Percentiles rank a stretch among this genome's conserved stretches.
phyloP scores from a whole-genome alignment of 2,329 filamentous ascomycete genomes.

The Pseudogymnoascus pannorum region DNA sequence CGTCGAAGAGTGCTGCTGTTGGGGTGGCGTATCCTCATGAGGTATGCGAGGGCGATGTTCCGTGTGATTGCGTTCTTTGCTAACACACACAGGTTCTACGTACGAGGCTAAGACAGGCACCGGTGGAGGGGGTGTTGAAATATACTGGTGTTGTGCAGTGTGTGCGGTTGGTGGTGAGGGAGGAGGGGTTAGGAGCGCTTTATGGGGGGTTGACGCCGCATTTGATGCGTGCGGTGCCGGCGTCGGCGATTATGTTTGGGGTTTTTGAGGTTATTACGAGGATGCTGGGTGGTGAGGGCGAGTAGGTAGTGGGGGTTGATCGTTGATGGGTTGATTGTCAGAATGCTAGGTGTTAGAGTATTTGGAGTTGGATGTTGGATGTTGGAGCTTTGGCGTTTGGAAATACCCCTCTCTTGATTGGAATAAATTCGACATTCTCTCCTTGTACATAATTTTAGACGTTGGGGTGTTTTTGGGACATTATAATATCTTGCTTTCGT shows the following conservation, averaged over 20 bases:
- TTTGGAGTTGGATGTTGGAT: neutral
- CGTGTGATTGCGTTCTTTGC: neutral
- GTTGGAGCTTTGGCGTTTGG: neutral
- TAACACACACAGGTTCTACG: neutral
- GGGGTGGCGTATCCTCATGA: neutral
- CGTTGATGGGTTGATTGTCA: neutral
- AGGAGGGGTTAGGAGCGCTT: neutral
- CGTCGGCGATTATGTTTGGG: neutral
- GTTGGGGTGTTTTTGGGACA: too few relatives aligned
- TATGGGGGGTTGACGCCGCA: neutral
- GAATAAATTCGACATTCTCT: neutral
- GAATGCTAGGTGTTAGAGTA: neutral
- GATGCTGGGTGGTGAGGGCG: neutral
- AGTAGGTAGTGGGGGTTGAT: neutral
- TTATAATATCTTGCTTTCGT: neutral
- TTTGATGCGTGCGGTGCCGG: neutral
- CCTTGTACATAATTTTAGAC: too few relatives aligned
- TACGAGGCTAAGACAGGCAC: neutral
- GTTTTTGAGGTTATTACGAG: neutral
- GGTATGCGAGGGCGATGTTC: neutral
- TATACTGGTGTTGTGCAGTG: neutral
- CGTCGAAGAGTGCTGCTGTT: neutral
- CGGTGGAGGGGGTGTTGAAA: neutral
- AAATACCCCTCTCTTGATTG: neutral
- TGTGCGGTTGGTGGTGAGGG: neutral